Evolutionary conservation across 352 stramenopile species (phyloP), one percentile per base, ranked within the genome.

Genomic region (Phytophthora aleatoria): DNA sequence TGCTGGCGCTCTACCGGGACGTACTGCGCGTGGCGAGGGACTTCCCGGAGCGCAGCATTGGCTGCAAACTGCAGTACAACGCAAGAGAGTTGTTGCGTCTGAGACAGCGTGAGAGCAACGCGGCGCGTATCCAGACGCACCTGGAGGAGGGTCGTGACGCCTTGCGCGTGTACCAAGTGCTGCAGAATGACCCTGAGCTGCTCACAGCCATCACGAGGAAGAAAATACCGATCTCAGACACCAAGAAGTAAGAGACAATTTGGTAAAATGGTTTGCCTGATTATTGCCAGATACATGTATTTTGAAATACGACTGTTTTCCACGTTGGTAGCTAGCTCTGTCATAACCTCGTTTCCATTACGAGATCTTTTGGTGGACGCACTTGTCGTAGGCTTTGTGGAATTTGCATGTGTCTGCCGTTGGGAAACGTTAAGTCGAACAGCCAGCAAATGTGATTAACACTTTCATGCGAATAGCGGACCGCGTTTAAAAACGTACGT

Each of bases 61-160:
- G 58, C 51, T 74, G 73, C 53, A 92, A 94, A 76, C 81, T 94
- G 36, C 66, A 74, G 42, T 93, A 78, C 61, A 95, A 95, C 57
- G 83, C 83, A 62, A 72, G 77, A 27, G 86, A 93, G 64, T 61
- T 92, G 47, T 77, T 91, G 50, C 74, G 71, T 10, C 65, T 95
- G 56, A 80, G 83, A 48, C 77, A 75, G 38, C 57, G 70, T 43
- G 84, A 95, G 62, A 50, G 43, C 27, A 82, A 76, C 61, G 53
- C 64, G 7, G 44, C 43, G 28, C 75, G 66, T 36, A 71, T 90
- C 57, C 67, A 71, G 26, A 65, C 54, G 45, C 69, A 83, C 50
- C 50, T 93, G 30, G 50, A 43, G 9, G 77, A 95, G 36, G 86
- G 84, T 9, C 59, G 77, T 51, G 71, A 81, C 42, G 80, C 77